A percentile compares a stretch with the other conserved stretches of the same genome.
phyloP scores from a whole-genome alignment of 305 asterid genomes.

The Fraxinus platypoda region DNA sequence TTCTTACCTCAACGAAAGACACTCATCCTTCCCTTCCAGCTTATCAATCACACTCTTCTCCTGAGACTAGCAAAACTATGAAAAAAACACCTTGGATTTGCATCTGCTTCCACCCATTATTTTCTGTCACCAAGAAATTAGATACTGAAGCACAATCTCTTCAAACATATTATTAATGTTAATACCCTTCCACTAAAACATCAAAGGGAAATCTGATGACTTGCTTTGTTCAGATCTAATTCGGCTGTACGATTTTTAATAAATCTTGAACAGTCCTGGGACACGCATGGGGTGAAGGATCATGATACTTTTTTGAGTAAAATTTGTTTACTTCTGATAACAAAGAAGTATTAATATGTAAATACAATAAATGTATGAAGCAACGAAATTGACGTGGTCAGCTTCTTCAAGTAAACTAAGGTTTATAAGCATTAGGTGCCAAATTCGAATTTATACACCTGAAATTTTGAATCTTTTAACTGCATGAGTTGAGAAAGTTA shows the following conservation, averaged over 20 bases:
- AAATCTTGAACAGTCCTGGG: background rate
- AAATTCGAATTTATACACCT: background rate
- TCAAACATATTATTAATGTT: background rate
- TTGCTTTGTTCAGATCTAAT: background rate
- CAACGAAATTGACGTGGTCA: background rate
- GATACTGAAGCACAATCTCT: background rate
- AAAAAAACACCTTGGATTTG: background rate
- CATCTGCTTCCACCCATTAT: background rate
- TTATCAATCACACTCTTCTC: background rate
- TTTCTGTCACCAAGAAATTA: background rate
- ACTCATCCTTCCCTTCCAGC: background rate
- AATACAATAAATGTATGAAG: background rate
- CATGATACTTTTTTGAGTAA: background rate
- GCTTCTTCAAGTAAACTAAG: background rate
- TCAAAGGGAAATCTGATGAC: background rate
- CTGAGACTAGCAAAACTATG: background rate
- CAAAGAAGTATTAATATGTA: background rate
- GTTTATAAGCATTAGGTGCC: conserved; percentile 6
- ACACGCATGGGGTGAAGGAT: background rate
- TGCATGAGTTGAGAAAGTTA: conserved; percentile 8
- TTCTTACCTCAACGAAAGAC: background rate
- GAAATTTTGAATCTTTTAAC: background rate
- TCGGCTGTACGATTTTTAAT: background rate
- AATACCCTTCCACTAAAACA: background rate
- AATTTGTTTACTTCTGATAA: background rate